Evolutionary conservation across 2,329 filamentous ascomycete genomes (phyloP), one percentile per base, ranked within the genome.

Genomic region (Fusarium odoratissimum): DNA sequence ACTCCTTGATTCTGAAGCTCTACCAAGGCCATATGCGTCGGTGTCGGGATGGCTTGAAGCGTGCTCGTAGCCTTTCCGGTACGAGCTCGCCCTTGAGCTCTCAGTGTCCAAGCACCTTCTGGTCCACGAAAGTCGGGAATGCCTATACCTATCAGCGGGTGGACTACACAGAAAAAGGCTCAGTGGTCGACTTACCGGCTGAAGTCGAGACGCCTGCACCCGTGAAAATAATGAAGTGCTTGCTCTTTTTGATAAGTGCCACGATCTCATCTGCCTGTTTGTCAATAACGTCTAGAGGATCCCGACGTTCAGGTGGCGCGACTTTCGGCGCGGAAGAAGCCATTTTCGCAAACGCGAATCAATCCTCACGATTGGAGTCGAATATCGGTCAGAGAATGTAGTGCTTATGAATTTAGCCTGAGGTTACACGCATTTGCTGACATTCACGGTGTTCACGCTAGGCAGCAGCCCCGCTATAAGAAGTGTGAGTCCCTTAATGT

Each of bases 101-200:
- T 76, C 2, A 85, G 74, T 2, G 84, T 86, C 85, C 84, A 86
- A 8, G 80, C 80, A 2, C 85, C 84, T 42, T 86, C 80, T 0
- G 84, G 84, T 1, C 84, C 84, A n/a, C 84, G 80, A 59, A 86
- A 87, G 54, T 86, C 85, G 6, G 85, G 83, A 21, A 86, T 85
- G 4, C 83, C 84, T 85, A 23, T 12, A 8, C 11, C 1, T 10
- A 6, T 37, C 13, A 33, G n/a, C 3, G 13, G 1, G 1, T 2
- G 17, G 1, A 3, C 4, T 9, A 1, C n/a, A 9, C 11, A 23
- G 7, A 7, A 3, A 6, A 5, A 25, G 2, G 0, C 3, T 2
- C 0, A 8, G 14, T 0, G 25, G 3, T 6, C 6, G 5, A 6
- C 11, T 70, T 31, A 82, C 83, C 84, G 3, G 84, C 84, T 21